Conservation (phyloP, 805 yeast genomes). For the Kluyveromyces siamensis region DNA sequence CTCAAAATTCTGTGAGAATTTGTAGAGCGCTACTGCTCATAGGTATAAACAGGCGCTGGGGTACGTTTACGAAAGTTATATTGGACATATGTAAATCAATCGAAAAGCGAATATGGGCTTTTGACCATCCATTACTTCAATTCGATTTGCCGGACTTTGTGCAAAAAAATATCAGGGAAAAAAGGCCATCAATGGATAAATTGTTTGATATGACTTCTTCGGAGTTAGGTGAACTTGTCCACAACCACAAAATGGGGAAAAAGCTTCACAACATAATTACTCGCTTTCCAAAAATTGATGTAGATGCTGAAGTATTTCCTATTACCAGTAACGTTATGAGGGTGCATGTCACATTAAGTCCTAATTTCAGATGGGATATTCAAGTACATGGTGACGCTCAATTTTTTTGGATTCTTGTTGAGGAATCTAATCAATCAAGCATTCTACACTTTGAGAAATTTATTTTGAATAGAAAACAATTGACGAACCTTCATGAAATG, state of each 20-base stretch:
- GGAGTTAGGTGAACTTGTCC: conserved; percentile 87
- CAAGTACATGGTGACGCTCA: conserved; percentile 75
- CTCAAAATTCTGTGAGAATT: conserved; percentile 91
- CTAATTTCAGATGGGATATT: conserved; percentile 83
- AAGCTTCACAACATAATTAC: conserved; percentile 51
- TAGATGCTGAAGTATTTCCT: conserved; percentile 81
- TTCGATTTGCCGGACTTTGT: conserved; percentile 71
- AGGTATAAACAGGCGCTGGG: conserved; percentile 90
- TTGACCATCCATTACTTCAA: conserved; percentile 82
- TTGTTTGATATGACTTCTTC: conserved; percentile 62
- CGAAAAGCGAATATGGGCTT: conserved; percentile 80
- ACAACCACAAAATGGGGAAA: conserved; percentile 66
- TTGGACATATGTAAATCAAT: conserved; percentile 78
- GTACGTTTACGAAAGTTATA: conserved; percentile 63
- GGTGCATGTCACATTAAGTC: conserved; percentile 56
- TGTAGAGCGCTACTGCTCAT: conserved; percentile 83
- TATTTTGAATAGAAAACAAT: conserved; percentile 51
- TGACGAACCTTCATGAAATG: conserved; percentile 52
- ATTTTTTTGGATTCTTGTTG: conserved; percentile 88
- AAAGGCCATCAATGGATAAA: conserved; percentile 59
- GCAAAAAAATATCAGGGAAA: conserved; percentile 49
- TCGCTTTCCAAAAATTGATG: conserved; percentile 64
- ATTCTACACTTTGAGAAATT: conserved; percentile 79
- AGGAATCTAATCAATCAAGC: conserved; percentile 65
- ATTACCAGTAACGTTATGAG: conserved; percentile 81